Conservation (phyloP, 78 protist genomes). For the Neovahlkampfia damariscottae region DNA sequence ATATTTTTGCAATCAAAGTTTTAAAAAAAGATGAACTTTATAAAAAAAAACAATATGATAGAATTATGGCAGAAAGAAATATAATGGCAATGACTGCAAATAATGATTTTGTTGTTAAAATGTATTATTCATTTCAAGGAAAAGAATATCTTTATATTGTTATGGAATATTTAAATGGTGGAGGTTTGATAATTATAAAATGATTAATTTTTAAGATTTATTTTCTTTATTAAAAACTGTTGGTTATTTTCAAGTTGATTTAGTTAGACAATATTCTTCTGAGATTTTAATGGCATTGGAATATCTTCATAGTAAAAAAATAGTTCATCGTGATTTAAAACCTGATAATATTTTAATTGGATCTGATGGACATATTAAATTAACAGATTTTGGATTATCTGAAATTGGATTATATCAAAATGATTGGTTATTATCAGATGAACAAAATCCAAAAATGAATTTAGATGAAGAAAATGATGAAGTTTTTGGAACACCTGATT, state of each 20-base stretch:
- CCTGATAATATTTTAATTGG: slow-evolving; percentile 78
- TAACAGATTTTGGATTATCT: slow-evolving; percentile 89
- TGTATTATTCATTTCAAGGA: slow-evolving; percentile 57
- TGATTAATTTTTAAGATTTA: too few relatives aligned
- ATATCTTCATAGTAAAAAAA: slow-evolving; percentile 57
- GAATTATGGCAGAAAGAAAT: slow-evolving; percentile 62
- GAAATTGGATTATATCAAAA: not conserved
- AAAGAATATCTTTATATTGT: slow-evolving; percentile 40
- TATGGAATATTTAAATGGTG: slow-evolving; percentile 63
- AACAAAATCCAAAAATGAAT: too few relatives aligned
- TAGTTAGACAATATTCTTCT: slow-evolving; percentile 65
- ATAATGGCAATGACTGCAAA: slow-evolving; percentile 49
- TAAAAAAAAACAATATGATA: slow-evolving; percentile 41
- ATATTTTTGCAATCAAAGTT: slow-evolving; percentile 76
- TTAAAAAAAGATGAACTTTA: slow-evolving; percentile 49
- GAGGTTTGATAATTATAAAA: slow-evolving; percentile 33
- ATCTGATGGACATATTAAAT: slow-evolving; percentile 68
- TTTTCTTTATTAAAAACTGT: not conserved
- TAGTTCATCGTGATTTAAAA: slow-evolving; percentile 80
- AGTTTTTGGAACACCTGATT: slow-evolving; percentile 82
- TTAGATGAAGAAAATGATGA: not conserved
- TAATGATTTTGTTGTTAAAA: slow-evolving; percentile 53
- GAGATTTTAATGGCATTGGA: slow-evolving; percentile 69
- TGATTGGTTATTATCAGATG: not conserved
- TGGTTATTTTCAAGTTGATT: slow-evolving; percentile 27